Percentiles rank a stretch among this genome's conserved stretches.
phyloP scores from a whole-genome alignment of 768 basidiomycete species.

The Hebeloma cylindrosporum region DNA sequence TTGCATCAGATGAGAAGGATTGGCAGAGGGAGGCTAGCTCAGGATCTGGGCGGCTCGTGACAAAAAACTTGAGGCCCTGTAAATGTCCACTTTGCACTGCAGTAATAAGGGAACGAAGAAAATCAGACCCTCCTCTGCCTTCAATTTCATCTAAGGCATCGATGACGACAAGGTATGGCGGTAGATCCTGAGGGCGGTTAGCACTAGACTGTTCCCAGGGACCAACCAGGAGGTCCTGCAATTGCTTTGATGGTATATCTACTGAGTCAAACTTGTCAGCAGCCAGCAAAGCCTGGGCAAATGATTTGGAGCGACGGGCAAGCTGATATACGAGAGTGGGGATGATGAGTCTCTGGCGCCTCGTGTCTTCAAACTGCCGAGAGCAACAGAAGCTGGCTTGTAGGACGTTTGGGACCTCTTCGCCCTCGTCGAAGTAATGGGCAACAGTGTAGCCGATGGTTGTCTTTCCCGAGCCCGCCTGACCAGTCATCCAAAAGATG shows the following conservation, averaged over 20 bases:
- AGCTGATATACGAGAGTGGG: constrained; percentile 1
- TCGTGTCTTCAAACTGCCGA: constrained; percentile 1
- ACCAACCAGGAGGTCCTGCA: neutral
- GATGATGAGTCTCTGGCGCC: neutral
- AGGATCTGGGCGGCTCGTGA: constrained; percentile 24
- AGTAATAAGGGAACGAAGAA: constrained; percentile 16
- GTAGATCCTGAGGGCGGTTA: neutral
- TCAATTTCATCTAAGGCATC: no score
- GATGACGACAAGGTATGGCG: no score
- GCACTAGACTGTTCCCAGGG: neutral
- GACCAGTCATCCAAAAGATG: constrained; percentile 10
- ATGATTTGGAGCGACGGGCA: neutral
- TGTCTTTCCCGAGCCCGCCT: constrained; percentile 6
- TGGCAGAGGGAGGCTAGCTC: constrained; percentile 15
- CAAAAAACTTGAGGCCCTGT: constrained; percentile 23
- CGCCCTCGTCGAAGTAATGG: neutral
- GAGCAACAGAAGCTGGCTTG: neutral
- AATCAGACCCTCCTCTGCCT: constrained; percentile 3
- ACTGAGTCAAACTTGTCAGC: neutral
- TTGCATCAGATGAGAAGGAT: constrained; percentile 8
- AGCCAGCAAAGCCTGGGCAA: neutral
- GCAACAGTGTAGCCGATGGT: constrained; percentile 1
- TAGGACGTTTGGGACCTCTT: neutral
- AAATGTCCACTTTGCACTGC: constrained; percentile 10
- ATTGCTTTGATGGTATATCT: neutral